These are phyloP conservation scores for Coemansia sp. DNA, from an alignment of 371 early-diverging fungal species.

Conservation along the genomic window DNA sequence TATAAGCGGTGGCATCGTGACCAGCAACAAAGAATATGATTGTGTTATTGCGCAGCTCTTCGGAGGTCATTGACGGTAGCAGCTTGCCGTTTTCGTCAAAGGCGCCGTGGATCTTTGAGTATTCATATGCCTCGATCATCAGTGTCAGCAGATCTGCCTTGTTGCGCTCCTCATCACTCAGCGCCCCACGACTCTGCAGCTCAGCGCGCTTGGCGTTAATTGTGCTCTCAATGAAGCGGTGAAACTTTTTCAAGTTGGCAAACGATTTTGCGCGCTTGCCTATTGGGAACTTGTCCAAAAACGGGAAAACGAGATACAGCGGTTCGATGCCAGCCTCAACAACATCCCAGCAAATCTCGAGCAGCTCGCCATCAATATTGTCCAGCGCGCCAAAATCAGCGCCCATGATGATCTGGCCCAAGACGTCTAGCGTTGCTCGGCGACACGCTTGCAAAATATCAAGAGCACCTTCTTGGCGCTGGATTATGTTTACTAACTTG, in stretches of 20 bases:
- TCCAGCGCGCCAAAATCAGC: constrained; percentile 43
- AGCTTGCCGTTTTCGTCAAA: constrained; percentile 53
- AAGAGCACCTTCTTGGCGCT: neutral
- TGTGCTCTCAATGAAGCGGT: constrained; percentile 33
- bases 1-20: constrained; percentile 60
- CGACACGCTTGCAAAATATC: constrained; percentile 38
- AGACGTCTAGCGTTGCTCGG: constrained; percentile 38
- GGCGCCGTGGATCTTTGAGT: constrained; percentile 49
- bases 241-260: constrained; percentile 40
- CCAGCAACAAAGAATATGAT: constrained; percentile 57
- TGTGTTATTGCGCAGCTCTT: constrained; percentile 50
- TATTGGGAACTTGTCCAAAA: constrained; percentile 43
- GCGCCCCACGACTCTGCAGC: constrained; percentile 11
- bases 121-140: constrained; percentile 57
- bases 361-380: constrained; percentile 40
- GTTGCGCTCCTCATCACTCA: constrained; percentile 49
- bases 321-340: constrained; percentile 44
- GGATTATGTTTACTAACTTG: constrained; percentile 32
- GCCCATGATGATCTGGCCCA: constrained; percentile 48
- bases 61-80: constrained; percentile 28
- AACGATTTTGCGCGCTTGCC: constrained; percentile 42
- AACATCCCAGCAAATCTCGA: constrained; percentile 44
- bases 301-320: constrained; percentile 39
- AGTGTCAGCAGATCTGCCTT: constrained; percentile 57
- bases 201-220: constrained; percentile 33